Evolutionary conservation across 2,329 filamentous ascomycete species (phyloP).

Genomic region (Xylariaceae sp.): DNA sequence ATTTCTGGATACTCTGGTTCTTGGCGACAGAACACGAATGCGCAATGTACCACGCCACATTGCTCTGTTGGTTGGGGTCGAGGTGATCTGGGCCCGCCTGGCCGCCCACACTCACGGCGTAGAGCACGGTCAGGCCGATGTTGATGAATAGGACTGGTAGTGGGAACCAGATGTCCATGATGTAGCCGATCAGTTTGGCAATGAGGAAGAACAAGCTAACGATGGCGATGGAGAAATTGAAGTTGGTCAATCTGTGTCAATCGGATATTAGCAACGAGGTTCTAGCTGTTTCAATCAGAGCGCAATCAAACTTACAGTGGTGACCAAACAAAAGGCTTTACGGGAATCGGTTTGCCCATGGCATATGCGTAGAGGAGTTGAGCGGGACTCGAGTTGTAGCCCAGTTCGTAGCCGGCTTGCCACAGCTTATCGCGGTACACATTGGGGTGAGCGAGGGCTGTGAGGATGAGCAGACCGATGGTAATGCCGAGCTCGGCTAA

Average conservation of each 20-base stretch:
- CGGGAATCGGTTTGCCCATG: conserved; percentile 63
- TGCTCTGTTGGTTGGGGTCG: conserved; percentile 60
- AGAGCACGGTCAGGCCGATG: conserved; percentile 57
- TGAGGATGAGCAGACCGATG: conserved; percentile 65
- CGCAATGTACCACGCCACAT: conserved; percentile 71
- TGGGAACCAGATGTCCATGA: conserved; percentile 70
- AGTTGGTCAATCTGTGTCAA: conserved; percentile 64
- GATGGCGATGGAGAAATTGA: conserved; percentile 74
- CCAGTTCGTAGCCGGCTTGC: conserved; percentile 67
- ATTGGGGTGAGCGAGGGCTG: conserved; percentile 71
- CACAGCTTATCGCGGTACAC: conserved; percentile 70
- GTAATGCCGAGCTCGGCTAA: conserved; percentile 63
- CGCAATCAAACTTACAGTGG: conserved; percentile 52
- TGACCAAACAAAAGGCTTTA: conserved; percentile 70
- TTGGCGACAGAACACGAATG: conserved; percentile 64
- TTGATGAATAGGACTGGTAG: conserved; percentile 60
- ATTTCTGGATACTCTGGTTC: conserved; percentile 50
- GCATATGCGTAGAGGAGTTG: conserved; percentile 71
- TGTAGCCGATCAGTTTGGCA: conserved; percentile 64
- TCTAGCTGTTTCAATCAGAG: neutral
- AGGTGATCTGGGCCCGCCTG: conserved; percentile 72
- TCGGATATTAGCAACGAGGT: conserved; percentile 13
- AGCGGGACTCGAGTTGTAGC: conserved; percentile 71
- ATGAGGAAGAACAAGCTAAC: conserved; percentile 74
- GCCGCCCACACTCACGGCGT: conserved; percentile 63